Conservation (phyloP, 805 yeast genomes). For the Wickerhamomyces tratensis region DNA sequence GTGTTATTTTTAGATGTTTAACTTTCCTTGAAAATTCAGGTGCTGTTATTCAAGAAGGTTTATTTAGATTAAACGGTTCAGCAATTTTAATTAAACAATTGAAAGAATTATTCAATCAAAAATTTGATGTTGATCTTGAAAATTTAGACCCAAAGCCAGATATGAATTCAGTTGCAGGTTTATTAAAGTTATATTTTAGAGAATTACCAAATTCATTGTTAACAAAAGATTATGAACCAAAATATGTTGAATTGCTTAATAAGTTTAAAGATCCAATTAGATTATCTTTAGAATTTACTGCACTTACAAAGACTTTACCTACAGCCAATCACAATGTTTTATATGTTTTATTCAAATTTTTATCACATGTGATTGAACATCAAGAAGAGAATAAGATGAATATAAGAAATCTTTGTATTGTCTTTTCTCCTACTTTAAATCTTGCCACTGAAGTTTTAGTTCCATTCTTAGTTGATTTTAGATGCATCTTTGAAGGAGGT, state of each 20-base stretch:
- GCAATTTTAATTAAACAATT: slow-evolving; percentile 62
- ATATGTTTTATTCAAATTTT: slow-evolving; percentile 54
- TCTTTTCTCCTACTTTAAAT: slow-evolving; percentile 73
- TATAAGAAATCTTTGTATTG: slow-evolving; percentile 67
- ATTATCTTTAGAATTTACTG: slow-evolving; percentile 21
- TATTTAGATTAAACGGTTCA: slow-evolving; percentile 86
- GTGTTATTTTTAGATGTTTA: slow-evolving; percentile 68
- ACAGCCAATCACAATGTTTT: slow-evolving; percentile 48
- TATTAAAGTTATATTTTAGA: slow-evolving; percentile 73
- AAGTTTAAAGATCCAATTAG: slow-evolving; percentile 20
- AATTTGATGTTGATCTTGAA: slow-evolving; percentile 59
- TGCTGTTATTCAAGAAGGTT: slow-evolving; percentile 82
- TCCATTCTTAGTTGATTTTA: slow-evolving; percentile 52
- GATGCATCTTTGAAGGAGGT: slow-evolving; percentile 47
- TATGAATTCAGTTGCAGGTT: slow-evolving; percentile 80
- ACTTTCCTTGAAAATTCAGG: slow-evolving; percentile 54
- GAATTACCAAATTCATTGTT: slow-evolving; percentile 65
- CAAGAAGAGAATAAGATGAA: slow-evolving; percentile 74
- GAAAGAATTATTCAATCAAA: slow-evolving; percentile 58
- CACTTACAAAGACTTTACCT: slow-evolving; percentile 33
- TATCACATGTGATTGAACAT: slow-evolving; percentile 54
- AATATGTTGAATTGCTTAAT: slow-evolving; percentile 28
- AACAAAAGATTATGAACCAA: slow-evolving; percentile 37
- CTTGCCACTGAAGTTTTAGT: slow-evolving; percentile 52
- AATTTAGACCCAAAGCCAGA: slow-evolving; percentile 37